Evolutionary conservation across 2,329 filamentous ascomycete species (phyloP), one percentile per base, ranked within the genome.

Genomic region (Colletotrichum cordylinicola): DNA sequence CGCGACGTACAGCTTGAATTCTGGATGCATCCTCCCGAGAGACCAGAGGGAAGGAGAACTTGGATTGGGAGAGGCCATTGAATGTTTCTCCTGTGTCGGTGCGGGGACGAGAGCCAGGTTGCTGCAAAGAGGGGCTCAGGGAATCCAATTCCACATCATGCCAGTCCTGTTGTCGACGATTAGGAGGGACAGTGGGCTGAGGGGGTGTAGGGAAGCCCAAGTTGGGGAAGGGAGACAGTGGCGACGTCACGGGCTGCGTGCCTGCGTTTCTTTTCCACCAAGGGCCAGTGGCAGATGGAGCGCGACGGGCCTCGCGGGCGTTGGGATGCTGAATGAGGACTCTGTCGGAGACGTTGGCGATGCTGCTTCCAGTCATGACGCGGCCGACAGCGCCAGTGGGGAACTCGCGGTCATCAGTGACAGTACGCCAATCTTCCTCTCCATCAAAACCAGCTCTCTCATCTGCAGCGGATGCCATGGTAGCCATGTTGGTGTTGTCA

Each of bases 361-460:
- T 76, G 64, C 77, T 78, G 72, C 77, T 78, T n/a, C 77, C 77
- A 56, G 68, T 75, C 56, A 77, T 70, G 8, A 75, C 62, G 8
- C 75, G 67, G 18, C 77, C 75, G 24, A 78, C 33, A 39, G 56
- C 35, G 9, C 68, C 61, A 37, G 27, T 13, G 18, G 55, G 58
- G 8, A 56, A 61, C 16, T 60, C 39, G 31, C 60, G 72, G 31
- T 78, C 76, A 7, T 78, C 77, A 15, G 72, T 72, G 31, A 78
- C 72, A 6, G 77, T 78, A 9, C 66, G 68, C 77, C 77, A 78
- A 56, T 78, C 77, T 18, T 78, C 72, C 18, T 76, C 71, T n/a
- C 37, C 61, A 21, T 69, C 70, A 10, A 62, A 21, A n/a, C 27
- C 39, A 13, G 70, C 65, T 15, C 56, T 48, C 15, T 74, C 48